Evolutionary conservation across 2,329 filamentous ascomycete genomes (phyloP).

Genomic region (Periconia macrospinosa): DNA sequence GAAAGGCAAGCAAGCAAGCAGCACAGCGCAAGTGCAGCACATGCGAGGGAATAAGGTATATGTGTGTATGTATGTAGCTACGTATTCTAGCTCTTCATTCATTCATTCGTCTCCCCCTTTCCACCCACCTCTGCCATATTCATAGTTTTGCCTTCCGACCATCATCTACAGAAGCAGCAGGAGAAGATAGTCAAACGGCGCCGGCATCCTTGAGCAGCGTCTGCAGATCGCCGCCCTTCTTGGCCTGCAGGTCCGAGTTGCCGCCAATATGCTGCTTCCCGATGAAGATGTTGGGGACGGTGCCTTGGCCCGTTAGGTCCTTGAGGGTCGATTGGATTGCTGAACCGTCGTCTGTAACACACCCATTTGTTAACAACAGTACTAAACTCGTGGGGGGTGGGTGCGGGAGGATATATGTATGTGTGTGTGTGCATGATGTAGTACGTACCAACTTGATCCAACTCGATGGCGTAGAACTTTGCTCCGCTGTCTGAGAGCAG

Average conservation of each 20-base stretch:
- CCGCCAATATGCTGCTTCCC: constrained; percentile 88
- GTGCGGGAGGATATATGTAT: background rate
- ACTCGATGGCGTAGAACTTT: constrained; percentile 75
- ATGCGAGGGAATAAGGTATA: too few relatives aligned
- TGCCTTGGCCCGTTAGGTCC: constrained; percentile 79
- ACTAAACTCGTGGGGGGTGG: background rate
- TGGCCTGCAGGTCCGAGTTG: constrained; percentile 82
- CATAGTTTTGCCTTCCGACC: constrained; percentile 4
- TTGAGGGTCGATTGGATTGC: constrained; percentile 82
- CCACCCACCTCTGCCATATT: too few relatives aligned
- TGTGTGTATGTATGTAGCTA: too few relatives aligned
- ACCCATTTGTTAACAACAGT: too few relatives aligned
- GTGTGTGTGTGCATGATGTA: too few relatives aligned
- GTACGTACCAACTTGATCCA: constrained; percentile 78
- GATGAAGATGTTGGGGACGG: constrained; percentile 97
- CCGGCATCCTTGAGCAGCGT: constrained; percentile 65
- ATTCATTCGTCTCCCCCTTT: too few relatives aligned
- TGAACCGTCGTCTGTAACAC: constrained; percentile 83
- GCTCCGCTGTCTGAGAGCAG: constrained; percentile 70
- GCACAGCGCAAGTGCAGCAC: too few relatives aligned
- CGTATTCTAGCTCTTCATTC: too few relatives aligned
- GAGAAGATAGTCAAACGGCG: constrained; percentile 55
- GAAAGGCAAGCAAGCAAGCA: too few relatives aligned
- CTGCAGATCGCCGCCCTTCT: constrained; percentile 63
- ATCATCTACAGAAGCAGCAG: too few relatives aligned